Evolutionary conservation across 257 asterid genomes (phyloP).

Genomic region (Lantana camara): DNA sequence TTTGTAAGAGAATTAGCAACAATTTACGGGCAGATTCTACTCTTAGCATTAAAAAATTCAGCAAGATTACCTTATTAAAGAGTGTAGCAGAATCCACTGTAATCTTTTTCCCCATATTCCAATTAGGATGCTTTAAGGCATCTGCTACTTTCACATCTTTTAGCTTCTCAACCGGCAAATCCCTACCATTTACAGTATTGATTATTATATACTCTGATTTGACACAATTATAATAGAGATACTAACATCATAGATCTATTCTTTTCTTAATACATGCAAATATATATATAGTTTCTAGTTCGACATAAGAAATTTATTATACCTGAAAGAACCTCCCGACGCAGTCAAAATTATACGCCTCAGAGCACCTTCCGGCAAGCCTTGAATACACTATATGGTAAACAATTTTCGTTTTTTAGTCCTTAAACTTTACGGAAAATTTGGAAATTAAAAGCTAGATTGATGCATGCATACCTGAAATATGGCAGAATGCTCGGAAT

Average conservation of each 20-base stretch:
- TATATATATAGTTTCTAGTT: not conserved
- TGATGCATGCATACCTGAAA: constrained; percentile 65
- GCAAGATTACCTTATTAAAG: constrained; percentile 80
- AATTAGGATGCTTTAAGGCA: constrained; percentile 98
- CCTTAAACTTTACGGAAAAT: not conserved
- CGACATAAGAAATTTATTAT: not conserved
- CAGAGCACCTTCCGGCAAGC: constrained; percentile 95
- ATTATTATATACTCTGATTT: constrained; percentile 2
- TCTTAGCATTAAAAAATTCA: too few relatives aligned
- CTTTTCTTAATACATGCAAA: not conserved
- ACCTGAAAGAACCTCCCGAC: constrained; percentile 98
- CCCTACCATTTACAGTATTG: constrained; percentile 50
- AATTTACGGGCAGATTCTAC: too few relatives aligned
- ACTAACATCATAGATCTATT: too few relatives aligned
- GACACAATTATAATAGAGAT: not conserved
- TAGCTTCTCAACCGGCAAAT: constrained; percentile 87
- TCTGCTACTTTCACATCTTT: constrained; percentile 97
- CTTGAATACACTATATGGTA: constrained; percentile 86
- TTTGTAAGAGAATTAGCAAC: too few relatives aligned
- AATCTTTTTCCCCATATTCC: constrained; percentile 99
- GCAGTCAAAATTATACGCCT: constrained; percentile 96
- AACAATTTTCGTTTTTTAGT: constrained; percentile 29
- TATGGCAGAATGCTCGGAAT: constrained; percentile 98
- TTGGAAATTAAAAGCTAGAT: too few relatives aligned
- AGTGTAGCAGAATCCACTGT: constrained; percentile 99